phyloP scores from a whole-genome alignment of 805 yeast genomes.

The Metschnikowia baotianmanensis region DNA sequence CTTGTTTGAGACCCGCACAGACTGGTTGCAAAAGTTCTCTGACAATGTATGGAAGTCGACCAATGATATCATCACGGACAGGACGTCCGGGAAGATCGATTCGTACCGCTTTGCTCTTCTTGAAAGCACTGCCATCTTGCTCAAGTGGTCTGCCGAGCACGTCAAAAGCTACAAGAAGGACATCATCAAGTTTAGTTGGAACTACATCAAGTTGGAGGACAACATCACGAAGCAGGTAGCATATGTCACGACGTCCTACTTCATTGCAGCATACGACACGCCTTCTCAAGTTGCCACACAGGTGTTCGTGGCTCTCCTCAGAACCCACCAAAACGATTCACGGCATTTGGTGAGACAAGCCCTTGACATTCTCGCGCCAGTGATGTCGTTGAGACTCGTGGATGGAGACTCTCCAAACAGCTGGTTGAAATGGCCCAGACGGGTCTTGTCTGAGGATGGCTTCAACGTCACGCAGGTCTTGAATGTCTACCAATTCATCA shows the following conservation, averaged over 20 bases:
- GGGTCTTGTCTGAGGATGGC: conserved; percentile 88
- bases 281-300: conserved; percentile 87
- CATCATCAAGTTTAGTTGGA: conserved; percentile 93
- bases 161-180: conserved; percentile 70
- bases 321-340: conserved; percentile 84
- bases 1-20: conserved; percentile 43
- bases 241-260: conserved; percentile 80
- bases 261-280: conserved; percentile 84
- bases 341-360: conserved; percentile 83
- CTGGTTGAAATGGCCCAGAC: conserved; percentile 95
- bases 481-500: conserved; percentile 84
- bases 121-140: conserved; percentile 74
- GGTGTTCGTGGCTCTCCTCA: conserved; percentile 83
- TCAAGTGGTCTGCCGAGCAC: conserved; percentile 61
- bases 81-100: conserved; percentile 69
- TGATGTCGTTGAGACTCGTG: conserved; percentile 64
- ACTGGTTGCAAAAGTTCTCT: conserved; percentile 66
- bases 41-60: conserved; percentile 71
- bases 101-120: conserved; percentile 71
- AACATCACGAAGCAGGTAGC: conserved; percentile 88
- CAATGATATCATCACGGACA: conserved; percentile 48
- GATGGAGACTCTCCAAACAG: conserved; percentile 51
- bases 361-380: conserved; percentile 84
- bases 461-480: conserved; percentile 82
- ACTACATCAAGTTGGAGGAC: conserved; percentile 85